Percentiles rank a stretch among this genome's conserved stretches.
Evolutionary conservation across 2,329 filamentous ascomycete genomes (phyloP).

Genomic region (Verticillium zaregamsianum): DNA sequence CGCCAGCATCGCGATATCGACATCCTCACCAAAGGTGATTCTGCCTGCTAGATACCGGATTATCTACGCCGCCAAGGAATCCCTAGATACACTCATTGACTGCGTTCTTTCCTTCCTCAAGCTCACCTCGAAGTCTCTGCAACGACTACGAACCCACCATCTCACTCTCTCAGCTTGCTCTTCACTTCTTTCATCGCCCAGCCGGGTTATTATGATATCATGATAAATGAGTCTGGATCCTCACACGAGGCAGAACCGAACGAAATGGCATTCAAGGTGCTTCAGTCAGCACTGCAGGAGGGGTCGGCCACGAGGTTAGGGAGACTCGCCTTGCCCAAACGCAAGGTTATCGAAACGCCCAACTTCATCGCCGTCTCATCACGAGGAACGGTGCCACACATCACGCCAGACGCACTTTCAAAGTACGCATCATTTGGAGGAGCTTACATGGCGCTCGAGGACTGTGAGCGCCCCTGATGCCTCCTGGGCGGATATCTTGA

Average conservation of each 20-base stretch:
- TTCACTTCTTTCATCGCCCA: not conserved
- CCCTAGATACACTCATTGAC: not conserved
- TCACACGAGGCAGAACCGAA: slow-evolving; percentile 9
- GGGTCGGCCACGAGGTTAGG: slow-evolving; percentile 60
- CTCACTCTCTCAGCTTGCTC: not conserved
- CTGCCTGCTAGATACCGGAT: not conserved
- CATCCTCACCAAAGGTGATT: not conserved
- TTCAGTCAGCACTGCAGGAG: slow-evolving; percentile 34
- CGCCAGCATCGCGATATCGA: not conserved
- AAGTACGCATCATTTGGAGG: slow-evolving; percentile 63
- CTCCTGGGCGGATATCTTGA: not conserved
- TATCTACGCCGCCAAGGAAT: not conserved
- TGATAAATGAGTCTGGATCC: slow-evolving; percentile 14
- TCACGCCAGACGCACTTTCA: slow-evolving; percentile 77
- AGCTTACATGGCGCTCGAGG: slow-evolving; percentile 81
- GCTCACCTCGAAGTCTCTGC: not conserved
- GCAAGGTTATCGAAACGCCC: slow-evolving; percentile 72
- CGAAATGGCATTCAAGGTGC: slow-evolving; percentile 41
- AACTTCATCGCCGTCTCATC: slow-evolving; percentile 78
- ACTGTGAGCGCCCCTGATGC: slow-evolving; percentile 60
- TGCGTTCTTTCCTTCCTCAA: not conserved
- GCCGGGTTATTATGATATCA: slow-evolving; percentile 15
- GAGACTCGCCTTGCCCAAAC: slow-evolving; percentile 55
- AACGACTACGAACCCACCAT: not conserved
- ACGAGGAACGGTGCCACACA: slow-evolving; percentile 78